phyloP scores from a whole-genome alignment of 345 rosid genomes.

The Reutealis trisperma region DNA sequence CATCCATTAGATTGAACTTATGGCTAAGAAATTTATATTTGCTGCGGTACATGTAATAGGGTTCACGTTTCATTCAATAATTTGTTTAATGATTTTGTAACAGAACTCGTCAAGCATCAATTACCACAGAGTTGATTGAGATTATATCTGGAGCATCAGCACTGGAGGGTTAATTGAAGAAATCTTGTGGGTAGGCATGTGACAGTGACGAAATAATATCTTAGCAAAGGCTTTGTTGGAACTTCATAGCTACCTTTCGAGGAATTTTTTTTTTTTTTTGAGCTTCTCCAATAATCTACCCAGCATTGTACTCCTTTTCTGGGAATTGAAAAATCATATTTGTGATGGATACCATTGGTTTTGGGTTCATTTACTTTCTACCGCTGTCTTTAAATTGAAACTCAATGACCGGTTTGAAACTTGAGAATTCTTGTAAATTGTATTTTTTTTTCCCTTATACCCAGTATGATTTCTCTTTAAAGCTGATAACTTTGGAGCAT shows the following conservation, averaged over 20 bases:
- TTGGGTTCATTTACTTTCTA: background rate
- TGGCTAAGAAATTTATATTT: background rate
- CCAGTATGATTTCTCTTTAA: background rate
- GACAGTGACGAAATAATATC: conserved; percentile 45
- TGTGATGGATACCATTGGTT: background rate
- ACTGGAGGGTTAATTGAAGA: conserved; percentile 55
- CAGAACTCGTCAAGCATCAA: conserved; percentile 99
- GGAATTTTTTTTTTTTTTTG: conserved; percentile 39
- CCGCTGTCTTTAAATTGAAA: background rate
- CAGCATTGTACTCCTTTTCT: conserved; percentile 16
- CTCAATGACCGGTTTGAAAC: background rate
- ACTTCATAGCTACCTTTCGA: conserved; percentile 16
- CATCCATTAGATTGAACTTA: background rate
- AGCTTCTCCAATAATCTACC: conserved; percentile 36
- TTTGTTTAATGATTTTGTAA: conserved; percentile 8
- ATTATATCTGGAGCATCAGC: conserved; percentile 98
- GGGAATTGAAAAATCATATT: conserved; percentile 21
- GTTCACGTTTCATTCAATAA: background rate
- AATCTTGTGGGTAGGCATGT: background rate
- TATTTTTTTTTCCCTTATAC: background rate
- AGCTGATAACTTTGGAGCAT: too few relatives aligned
- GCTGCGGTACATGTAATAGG: background rate
- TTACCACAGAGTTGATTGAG: conserved; percentile 94
- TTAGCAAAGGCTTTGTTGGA: conserved; percentile 29
- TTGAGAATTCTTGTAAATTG: conserved; percentile 3